Conservation (phyloP, 2,329 filamentous ascomycete genomes). For the Aureobasidium subglaciale region DNA sequence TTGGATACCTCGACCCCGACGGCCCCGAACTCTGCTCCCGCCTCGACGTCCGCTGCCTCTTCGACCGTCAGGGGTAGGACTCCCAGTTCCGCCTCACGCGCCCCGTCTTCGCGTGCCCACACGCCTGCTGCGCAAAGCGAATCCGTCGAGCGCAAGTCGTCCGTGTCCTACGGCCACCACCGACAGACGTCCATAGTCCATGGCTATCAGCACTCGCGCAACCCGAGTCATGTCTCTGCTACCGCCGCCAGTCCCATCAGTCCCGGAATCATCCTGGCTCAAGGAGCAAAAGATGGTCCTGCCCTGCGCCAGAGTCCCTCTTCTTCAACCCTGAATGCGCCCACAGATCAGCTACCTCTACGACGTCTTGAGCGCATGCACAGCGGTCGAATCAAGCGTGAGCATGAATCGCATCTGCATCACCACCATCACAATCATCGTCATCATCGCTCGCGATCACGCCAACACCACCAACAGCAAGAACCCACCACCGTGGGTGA, state of each 20-base stretch:
- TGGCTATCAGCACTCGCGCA: slow-evolving; percentile 85
- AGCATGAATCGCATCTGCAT: slow-evolving; percentile 68
- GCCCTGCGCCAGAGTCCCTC: slow-evolving; percentile 18
- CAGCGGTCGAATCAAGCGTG: slow-evolving; percentile 57
- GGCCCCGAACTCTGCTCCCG: neutral
- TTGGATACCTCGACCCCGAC: neutral
- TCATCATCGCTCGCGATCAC: slow-evolving; percentile 63
- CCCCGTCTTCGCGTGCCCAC: slow-evolving; percentile 38
- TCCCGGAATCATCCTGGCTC: slow-evolving; percentile 67
- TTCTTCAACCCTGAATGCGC: slow-evolving; percentile 14
- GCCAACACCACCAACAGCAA: slow-evolving; percentile 58
- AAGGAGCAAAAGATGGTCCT: neutral
- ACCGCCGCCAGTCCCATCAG: slow-evolving; percentile 74
- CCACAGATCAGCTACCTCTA: neutral
- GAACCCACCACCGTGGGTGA: slow-evolving; percentile 93
- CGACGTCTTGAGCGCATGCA: slow-evolving; percentile 39
- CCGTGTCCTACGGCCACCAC: slow-evolving; percentile 71
- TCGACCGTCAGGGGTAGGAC: slow-evolving; percentile 41
- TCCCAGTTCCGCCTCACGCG: slow-evolving; percentile 35
- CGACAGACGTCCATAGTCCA: slow-evolving; percentile 96
- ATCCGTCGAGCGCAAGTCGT: slow-evolving; percentile 44
- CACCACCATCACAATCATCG: slow-evolving; percentile 49
- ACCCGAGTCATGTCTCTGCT: slow-evolving; percentile 76
- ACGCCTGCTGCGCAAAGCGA: slow-evolving; percentile 37
- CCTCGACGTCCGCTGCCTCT: slow-evolving; percentile 18